phyloP scores from a whole-genome alignment of 1,139 yeast genomes.

The Ashbya aceris region DNA sequence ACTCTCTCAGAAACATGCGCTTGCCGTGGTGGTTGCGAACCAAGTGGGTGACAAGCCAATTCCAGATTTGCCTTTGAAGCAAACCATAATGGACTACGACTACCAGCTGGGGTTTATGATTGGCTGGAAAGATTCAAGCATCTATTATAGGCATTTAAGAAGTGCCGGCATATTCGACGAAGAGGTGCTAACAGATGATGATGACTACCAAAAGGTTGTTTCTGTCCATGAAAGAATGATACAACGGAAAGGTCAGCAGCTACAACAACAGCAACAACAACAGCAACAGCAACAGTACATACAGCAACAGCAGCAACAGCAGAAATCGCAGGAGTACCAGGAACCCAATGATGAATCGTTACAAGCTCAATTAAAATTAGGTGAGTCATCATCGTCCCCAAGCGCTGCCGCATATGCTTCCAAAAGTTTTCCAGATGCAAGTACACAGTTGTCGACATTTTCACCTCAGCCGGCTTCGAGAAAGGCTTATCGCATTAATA shows the following conservation, averaged over 20 bases:
- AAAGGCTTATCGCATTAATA: background rate
- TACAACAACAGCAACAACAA: constrained; percentile 1
- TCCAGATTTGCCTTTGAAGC: constrained; percentile 12
- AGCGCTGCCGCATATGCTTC: background rate
- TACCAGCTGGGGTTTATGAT: constrained; percentile 64
- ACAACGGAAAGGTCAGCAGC: background rate
- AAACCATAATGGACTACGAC: constrained; percentile 43
- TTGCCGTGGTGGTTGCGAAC: constrained; percentile 67
- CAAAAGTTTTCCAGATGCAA: background rate
- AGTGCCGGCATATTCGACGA: constrained; percentile 11
- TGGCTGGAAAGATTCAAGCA: constrained; percentile 58
- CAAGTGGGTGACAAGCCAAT: constrained; percentile 64
- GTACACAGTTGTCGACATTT: background rate
- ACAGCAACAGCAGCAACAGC: background rate
- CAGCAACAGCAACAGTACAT: background rate
- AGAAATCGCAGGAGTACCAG: background rate
- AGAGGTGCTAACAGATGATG: constrained; percentile 27
- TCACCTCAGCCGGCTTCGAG: background rate
- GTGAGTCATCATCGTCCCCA: background rate
- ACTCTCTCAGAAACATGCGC: constrained; percentile 39
- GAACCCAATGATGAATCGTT: too few relatives aligned
- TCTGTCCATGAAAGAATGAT: constrained; percentile 1
- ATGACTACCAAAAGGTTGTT: constrained; percentile 17
- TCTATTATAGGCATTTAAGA: constrained; percentile 26
- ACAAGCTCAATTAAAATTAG: too few relatives aligned